Evolutionary conservation across 176 grass and related monocot species (phyloP).

Genomic region (Phoenix dactylifera): DNA sequence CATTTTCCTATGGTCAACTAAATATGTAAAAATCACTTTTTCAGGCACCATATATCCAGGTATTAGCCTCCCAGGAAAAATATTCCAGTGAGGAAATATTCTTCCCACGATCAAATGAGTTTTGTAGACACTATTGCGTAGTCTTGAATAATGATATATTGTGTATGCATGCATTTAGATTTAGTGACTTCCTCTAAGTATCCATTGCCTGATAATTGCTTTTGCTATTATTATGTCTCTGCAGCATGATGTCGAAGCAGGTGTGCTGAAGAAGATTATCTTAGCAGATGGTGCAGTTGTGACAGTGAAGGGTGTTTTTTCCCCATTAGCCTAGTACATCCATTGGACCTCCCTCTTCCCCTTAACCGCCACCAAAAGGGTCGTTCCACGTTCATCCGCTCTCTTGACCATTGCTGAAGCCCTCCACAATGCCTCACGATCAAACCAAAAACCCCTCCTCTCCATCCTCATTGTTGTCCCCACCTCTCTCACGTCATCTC

Average conservation of each 20-base stretch:
- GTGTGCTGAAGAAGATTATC: slow-evolving; percentile 84
- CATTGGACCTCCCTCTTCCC: slow-evolving; percentile 68
- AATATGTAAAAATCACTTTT: too few species aligned
- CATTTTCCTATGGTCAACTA: too few species aligned
- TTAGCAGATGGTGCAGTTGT: slow-evolving; percentile 82
- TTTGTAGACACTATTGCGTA: too few species aligned
- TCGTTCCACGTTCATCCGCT: slow-evolving; percentile 19
- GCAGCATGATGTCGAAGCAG: slow-evolving; percentile 92
- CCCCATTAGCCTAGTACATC: slow-evolving; percentile 68
- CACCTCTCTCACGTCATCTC: slow-evolving; percentile 50
- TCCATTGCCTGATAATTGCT: too few species aligned
- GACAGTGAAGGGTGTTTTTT: slow-evolving; percentile 75
- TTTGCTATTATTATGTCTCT: slow-evolving; percentile 7
- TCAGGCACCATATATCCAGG: too few species aligned
- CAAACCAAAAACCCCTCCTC: slow-evolving; percentile 61
- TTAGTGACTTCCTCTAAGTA: too few species aligned
- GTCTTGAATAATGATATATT: too few species aligned
- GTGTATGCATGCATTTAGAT: too few species aligned
- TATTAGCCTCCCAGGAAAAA: too few species aligned
- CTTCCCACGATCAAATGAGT: too few species aligned
- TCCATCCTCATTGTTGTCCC: slow-evolving; percentile 72
- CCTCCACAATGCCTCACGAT: slow-evolving; percentile 38
- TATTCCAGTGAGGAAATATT: too few species aligned
- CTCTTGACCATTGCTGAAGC: slow-evolving; percentile 67
- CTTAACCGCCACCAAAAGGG: slow-evolving; percentile 58